Evolutionary conservation across 2,329 filamentous ascomycete species (phyloP), one percentile per base, ranked within the genome.

Genomic region (Emergomyces africanus): DNA sequence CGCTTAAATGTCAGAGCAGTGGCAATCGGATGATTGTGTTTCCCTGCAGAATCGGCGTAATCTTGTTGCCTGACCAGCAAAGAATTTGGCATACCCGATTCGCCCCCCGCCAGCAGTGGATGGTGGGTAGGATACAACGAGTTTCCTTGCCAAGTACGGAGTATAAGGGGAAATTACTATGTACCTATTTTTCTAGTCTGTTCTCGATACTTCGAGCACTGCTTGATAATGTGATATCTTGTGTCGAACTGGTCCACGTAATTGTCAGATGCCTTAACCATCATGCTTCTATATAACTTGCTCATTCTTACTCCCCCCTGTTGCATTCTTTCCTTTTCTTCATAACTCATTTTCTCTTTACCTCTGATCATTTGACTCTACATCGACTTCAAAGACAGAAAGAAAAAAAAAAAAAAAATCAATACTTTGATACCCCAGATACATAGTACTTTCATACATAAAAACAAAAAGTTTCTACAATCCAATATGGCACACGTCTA

Each of bases 401-500:
- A 30, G 18, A 50, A 30, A 15, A 50, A 30, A 8, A 51, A 33
- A 51, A 12, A 30, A 30, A 50, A 30, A 15, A 50, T 30, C 25
- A 8, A 5, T 15, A 6, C 20, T 14, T 15, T 37, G n/a, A 54
- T 54, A 41, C 35, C 51, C 10, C 33, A 10, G 33, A 28, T 42
- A 25, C 41, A 6, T 35, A n/a, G n/a, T n/a, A 28, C 6, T 30
- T 30, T 30, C 30, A 30, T 30, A 30, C 30, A 30, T 6, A 6
- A 44, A 23, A 10, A 1, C 10, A 51, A 3, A 39, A 55, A 44
- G 3, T 28, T 15, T 3, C 20, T 20, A 35, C 10, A 20, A 23
- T 3, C 41, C 64, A 76, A 68, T 60, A 82, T 82, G 79, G 76
- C 80, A 66, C 78, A 78, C 64, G 71, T 81, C 61, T 74, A 75